A percentile compares a stretch with the other conserved stretches of the same genome.
These are phyloP conservation scores for Thalassia testudinum DNA, from an alignment of 116 monocot genomes.

Conservation along the genomic window DNA sequence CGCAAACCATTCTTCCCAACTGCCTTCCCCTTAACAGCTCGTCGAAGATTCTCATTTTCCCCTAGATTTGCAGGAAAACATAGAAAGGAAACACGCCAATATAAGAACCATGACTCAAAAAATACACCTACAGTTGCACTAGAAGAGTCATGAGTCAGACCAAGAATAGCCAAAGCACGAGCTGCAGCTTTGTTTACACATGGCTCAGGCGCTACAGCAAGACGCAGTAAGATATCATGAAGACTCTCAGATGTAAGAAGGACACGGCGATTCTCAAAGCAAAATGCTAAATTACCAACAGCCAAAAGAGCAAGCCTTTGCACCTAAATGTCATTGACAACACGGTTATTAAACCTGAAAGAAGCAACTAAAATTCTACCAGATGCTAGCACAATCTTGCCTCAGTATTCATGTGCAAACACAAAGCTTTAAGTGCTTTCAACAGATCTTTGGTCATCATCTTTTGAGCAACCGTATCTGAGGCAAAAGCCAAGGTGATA, in stretches of 20 bases:
- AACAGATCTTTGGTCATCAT: conserved; percentile 86
- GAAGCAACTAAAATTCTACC: not conserved
- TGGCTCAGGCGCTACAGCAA: conserved; percentile 33
- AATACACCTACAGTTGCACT: too few species aligned
- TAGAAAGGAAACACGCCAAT: not conserved
- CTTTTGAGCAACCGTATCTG: conserved; percentile 87
- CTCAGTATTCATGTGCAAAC: conserved; percentile 72
- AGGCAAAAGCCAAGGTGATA: conserved; percentile 75
- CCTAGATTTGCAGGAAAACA: conserved; percentile 21
- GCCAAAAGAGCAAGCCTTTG: conserved; percentile 78
- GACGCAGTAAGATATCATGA: conserved; percentile 68
- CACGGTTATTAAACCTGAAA: not conserved
- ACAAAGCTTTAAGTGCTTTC: conserved; percentile 76
- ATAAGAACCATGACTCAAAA: not conserved
- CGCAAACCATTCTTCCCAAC: conserved; percentile 68
- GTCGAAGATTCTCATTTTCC: conserved; percentile 86
- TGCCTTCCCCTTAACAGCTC: conserved; percentile 58
- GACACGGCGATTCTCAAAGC: conserved; percentile 62
- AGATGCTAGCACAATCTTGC: conserved; percentile 9
- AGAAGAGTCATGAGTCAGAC: conserved; percentile 14
- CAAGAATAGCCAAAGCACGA: conserved; percentile 96
- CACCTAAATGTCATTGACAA: conserved; percentile 34
- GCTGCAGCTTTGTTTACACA: conserved; percentile 78
- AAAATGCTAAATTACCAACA: conserved; percentile 90
- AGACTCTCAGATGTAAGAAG: conserved; percentile 70